Evolutionary conservation across 441 rosid species (phyloP).

Genomic region (Bocquillonia castaneifolia): DNA sequence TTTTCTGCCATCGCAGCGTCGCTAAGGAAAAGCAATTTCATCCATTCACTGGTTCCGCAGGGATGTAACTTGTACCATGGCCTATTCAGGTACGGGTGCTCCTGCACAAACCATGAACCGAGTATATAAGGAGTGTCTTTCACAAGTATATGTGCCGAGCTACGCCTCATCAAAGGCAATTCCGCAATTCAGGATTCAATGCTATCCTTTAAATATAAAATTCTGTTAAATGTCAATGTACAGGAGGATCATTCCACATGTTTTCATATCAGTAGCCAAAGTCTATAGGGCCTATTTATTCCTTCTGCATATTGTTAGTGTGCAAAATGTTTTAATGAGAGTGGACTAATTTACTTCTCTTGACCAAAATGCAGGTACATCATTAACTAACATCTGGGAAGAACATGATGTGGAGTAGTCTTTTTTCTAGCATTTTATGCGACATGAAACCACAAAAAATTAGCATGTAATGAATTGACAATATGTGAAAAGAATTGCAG

Average conservation of each 20-base stretch:
- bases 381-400: not conserved
- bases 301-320: too few relatives aligned
- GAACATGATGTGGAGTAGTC: not conserved
- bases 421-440: not conserved
- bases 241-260: too few relatives aligned
- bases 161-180: not conserved
- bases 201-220: not conserved
- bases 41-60: conserved; percentile 82
- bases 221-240: too few relatives aligned
- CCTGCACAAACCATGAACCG: conserved; percentile 34
- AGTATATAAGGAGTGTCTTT: not conserved
- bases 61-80: conserved; percentile 97
- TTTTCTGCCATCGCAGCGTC: conserved; percentile 23
- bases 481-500: not conserved
- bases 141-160: not conserved
- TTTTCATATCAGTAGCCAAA: too few relatives aligned
- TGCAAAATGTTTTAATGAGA: too few relatives aligned
- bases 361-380: not conserved
- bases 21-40: conserved; percentile 53
- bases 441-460: not conserved
- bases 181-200: not conserved
- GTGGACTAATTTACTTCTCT: too few relatives aligned
- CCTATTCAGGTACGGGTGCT: conserved; percentile 81
- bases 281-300: too few relatives aligned
- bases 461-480: not conserved